phyloP scores from a whole-genome alignment of 2,329 filamentous ascomycete genomes.

The Rhynchosporium graminicola region DNA sequence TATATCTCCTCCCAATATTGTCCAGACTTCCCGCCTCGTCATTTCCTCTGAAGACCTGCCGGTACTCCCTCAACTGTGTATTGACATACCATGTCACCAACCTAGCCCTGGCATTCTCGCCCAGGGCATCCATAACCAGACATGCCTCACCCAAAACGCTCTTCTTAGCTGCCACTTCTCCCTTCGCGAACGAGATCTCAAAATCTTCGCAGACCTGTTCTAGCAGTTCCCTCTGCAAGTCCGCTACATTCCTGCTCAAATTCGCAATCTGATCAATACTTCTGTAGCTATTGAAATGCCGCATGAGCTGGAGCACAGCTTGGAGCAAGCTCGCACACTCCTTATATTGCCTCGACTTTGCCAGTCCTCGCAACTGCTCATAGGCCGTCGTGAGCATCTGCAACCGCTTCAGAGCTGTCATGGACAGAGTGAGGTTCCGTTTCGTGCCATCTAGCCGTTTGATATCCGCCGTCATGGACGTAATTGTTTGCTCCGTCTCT shows the following conservation, averaged over 20 bases:
- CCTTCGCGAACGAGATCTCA: constrained; percentile 89
- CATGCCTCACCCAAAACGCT: constrained; percentile 82
- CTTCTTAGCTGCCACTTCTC: constrained; percentile 71
- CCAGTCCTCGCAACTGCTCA: constrained; percentile 84
- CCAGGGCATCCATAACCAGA: constrained; percentile 90
- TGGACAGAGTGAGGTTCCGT: constrained; percentile 91
- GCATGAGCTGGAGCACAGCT: constrained; percentile 96
- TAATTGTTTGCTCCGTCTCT: constrained; percentile 93
- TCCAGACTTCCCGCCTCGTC: constrained; percentile 95
- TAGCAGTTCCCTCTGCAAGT: constrained; percentile 86
- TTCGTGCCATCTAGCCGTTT: constrained; percentile 97
- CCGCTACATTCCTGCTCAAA: constrained; percentile 87
- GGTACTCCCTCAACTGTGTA: constrained; percentile 91
- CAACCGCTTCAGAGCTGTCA: constrained; percentile 94
- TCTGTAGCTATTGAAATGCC: constrained; percentile 96
- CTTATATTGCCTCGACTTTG: constrained; percentile 84
- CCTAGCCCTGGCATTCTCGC: constrained; percentile 78
- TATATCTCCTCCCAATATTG: constrained; percentile 92
- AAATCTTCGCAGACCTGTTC: constrained; percentile 99
- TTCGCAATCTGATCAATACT: constrained; percentile 98
- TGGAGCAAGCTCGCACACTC: constrained; percentile 93
- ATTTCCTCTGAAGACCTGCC: constrained; percentile 92
- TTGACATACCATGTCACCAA: constrained; percentile 98
- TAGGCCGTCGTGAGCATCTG: constrained; percentile 99
- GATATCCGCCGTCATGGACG: constrained; percentile 98